A percentile compares a stretch with the other conserved stretches of the same genome.
Evolutionary conservation across 441 rosid genomes (phyloP).

Genomic region (Populus tomentosa): DNA sequence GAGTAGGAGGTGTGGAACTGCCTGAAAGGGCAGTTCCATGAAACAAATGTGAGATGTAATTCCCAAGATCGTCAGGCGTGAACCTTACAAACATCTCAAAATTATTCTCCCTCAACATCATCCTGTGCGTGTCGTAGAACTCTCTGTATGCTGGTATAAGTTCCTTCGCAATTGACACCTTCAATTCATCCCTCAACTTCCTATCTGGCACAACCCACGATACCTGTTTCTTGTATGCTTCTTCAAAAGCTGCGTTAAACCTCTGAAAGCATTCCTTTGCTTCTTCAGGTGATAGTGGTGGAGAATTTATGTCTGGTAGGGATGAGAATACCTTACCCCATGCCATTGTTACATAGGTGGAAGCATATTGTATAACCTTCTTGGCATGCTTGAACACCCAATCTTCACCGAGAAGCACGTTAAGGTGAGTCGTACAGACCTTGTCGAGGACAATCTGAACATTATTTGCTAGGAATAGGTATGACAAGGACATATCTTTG

Average conservation of each 20-base stretch:
- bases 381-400: constrained; percentile 57
- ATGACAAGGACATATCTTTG: constrained; percentile 61
- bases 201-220: constrained; percentile 54
- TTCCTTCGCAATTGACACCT: constrained; percentile 40
- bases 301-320: constrained; percentile 35
- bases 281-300: constrained; percentile 23
- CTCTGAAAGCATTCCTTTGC: constrained; percentile 37
- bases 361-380: constrained; percentile 52
- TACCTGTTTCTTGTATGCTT: constrained; percentile 43
- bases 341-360: constrained; percentile 53
- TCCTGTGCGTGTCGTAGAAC: constrained; percentile 27
- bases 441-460: constrained; percentile 55
- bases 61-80: constrained; percentile 49
- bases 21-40: constrained; percentile 35
- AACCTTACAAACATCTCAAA: constrained; percentile 31
- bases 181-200: constrained; percentile 47
- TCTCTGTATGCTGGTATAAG: constrained; percentile 42
- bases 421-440: constrained; percentile 46
- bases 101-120: constrained; percentile 21
- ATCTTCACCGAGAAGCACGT: constrained; percentile 51
- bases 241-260: constrained; percentile 58
- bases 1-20: constrained; percentile 22
- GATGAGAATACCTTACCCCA: constrained; percentile 57
- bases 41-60: constrained; percentile 54
- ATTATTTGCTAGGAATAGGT: constrained; percentile 77